phyloP scores from a whole-genome alignment of 306 rosid species.

The Prunus mira region DNA sequence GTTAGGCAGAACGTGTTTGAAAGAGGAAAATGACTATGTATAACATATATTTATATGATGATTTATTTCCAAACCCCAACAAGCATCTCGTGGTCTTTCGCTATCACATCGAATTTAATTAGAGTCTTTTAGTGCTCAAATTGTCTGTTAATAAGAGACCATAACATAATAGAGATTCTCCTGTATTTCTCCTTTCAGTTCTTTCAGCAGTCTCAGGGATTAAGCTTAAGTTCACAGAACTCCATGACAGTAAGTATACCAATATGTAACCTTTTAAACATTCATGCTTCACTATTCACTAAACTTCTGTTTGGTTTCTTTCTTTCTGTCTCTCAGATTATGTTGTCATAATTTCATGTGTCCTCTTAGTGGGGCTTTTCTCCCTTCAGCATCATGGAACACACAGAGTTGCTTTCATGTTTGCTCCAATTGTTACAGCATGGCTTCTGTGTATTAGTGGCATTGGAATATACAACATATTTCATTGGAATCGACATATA shows the following conservation, averaged over 20 bases:
- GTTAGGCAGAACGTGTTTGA: too few relatives aligned
- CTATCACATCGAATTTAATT: not conserved
- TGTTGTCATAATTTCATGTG: slow-evolving; percentile 55
- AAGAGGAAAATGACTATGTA: too few relatives aligned
- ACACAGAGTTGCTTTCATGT: slow-evolving; percentile 68
- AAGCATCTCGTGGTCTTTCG: not conserved
- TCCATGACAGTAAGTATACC: slow-evolving; percentile 65
- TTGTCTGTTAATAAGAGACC: not conserved
- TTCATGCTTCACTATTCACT: not conserved
- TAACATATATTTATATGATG: too few relatives aligned
- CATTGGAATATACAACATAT: slow-evolving; percentile 62
- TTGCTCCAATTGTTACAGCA: slow-evolving; percentile 62
- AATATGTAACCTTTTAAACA: not conserved
- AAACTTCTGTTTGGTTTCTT: slow-evolving; percentile 20
- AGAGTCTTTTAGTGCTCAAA: too few relatives aligned
- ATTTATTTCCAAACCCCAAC: not conserved
- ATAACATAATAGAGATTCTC: slow-evolving; percentile 4
- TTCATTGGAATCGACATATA: slow-evolving; percentile 56
- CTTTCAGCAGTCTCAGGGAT: slow-evolving; percentile 87
- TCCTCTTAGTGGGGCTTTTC: slow-evolving; percentile 67
- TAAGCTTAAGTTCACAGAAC: slow-evolving; percentile 59
- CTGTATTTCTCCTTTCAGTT: slow-evolving; percentile 57
- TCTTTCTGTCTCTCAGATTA: slow-evolving; percentile 43
- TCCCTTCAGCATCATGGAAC: slow-evolving; percentile 79
- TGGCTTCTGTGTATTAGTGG: slow-evolving; percentile 67